phyloP scores from a whole-genome alignment of 371 early-diverging fungal species.

The Syncephalastrum racemosum region DNA sequence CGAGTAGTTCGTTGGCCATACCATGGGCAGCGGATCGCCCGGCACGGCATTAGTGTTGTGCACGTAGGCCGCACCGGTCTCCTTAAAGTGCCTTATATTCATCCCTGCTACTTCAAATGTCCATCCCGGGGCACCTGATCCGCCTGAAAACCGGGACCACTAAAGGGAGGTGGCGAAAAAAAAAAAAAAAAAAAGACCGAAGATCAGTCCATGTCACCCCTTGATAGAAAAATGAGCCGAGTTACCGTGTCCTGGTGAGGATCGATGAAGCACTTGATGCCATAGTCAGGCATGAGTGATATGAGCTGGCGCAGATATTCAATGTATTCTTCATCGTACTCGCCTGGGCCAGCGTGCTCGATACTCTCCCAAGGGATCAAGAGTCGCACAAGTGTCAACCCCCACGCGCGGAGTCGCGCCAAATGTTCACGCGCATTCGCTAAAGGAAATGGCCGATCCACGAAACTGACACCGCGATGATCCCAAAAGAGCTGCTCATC shows the following conservation, averaged over 20 bases:
- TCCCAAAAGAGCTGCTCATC: slow-evolving; percentile 61
- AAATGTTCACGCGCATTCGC: slow-evolving; percentile 78
- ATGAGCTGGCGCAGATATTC: slow-evolving; percentile 68
- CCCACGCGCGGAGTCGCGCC: slow-evolving; percentile 72
- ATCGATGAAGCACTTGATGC: slow-evolving; percentile 80
- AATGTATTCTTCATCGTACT: slow-evolving; percentile 82
- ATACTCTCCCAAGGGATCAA: slow-evolving; percentile 84
- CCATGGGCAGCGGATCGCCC: slow-evolving; percentile 73
- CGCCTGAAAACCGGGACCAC: slow-evolving; percentile 72
- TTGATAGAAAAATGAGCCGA: not conserved
- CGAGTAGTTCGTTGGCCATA: slow-evolving; percentile 83
- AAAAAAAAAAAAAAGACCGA: not conserved
- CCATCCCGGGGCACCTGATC: slow-evolving; percentile 74
- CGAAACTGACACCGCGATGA: slow-evolving; percentile 61
- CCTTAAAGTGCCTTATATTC: slow-evolving; percentile 67
- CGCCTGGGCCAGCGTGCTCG: slow-evolving; percentile 70
- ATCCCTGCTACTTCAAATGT: slow-evolving; percentile 72
- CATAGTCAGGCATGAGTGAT: slow-evolving; percentile 64
- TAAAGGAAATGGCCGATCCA: slow-evolving; percentile 76
- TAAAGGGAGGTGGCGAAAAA: slow-evolving; percentile 9
- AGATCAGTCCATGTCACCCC: not conserved
- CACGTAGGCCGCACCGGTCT: slow-evolving; percentile 74
- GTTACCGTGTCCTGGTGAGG: slow-evolving; percentile 68
- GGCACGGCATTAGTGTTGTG: slow-evolving; percentile 69
- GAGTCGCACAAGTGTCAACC: slow-evolving; percentile 73